phyloP scores from a whole-genome alignment of 257 asterid genomes.

The Solanum lignicaule region DNA sequence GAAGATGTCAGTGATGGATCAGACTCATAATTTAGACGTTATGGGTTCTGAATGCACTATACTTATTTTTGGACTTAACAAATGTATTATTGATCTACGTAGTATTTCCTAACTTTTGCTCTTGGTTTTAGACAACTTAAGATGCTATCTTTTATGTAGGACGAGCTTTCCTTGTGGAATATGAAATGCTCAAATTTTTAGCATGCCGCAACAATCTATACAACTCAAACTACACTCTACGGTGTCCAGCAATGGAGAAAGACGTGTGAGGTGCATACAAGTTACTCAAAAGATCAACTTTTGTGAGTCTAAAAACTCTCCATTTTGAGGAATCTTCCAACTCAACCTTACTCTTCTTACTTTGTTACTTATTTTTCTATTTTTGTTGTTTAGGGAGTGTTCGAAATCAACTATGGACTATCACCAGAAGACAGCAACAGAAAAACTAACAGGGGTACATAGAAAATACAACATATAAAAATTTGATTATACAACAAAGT shows the following conservation, averaged over 20 bases:
- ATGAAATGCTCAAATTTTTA: slow-evolving; percentile 52
- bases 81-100: not conserved
- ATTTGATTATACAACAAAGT: slow-evolving; percentile 51
- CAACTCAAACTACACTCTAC: slow-evolving; percentile 59
- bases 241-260: slow-evolving; percentile 64
- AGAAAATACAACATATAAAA: slow-evolving; percentile 26
- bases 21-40: not conserved
- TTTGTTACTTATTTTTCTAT: not conserved
- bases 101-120: not conserved
- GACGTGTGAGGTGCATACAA: slow-evolving; percentile 67
- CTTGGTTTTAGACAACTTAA: not conserved
- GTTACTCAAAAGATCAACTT: slow-evolving; percentile 58
- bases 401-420: slow-evolving; percentile 33
- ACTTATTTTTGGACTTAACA: not conserved
- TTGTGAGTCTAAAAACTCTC: slow-evolving; percentile 22
- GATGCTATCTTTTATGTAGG: not conserved
- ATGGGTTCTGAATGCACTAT: not conserved
- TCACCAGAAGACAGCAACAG: slow-evolving; percentile 46
- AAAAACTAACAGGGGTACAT: slow-evolving; percentile 50
- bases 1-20: not conserved
- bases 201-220: slow-evolving; percentile 59
- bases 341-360: not conserved
- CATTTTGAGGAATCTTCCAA: not conserved
- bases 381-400: not conserved
- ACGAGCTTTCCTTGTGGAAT: not conserved